phyloP scores from a whole-genome alignment of 805 yeast species.

The Ogataea angusta region DNA sequence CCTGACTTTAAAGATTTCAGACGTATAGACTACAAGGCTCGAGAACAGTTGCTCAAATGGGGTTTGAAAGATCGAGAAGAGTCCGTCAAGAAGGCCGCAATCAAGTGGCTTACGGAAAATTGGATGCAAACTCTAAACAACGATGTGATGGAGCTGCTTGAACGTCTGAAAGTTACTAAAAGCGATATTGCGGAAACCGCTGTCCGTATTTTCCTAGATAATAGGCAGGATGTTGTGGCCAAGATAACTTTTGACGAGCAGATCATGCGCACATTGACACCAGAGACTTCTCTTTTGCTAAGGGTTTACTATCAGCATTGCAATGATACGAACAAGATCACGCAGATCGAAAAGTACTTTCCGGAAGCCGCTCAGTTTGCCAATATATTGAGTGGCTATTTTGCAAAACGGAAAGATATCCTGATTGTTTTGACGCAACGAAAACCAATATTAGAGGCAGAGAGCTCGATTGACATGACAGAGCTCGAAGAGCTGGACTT shows the following conservation, averaged over 20 bases:
- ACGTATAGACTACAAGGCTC: slow-evolving; percentile 45
- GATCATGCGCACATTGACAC: slow-evolving; percentile 66
- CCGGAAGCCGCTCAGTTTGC: slow-evolving; percentile 81
- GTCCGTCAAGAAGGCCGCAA: slow-evolving; percentile 67
- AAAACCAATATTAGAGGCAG: slow-evolving; percentile 20
- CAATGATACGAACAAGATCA: slow-evolving; percentile 45
- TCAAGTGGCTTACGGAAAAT: slow-evolving; percentile 58
- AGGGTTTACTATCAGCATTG: slow-evolving; percentile 68
- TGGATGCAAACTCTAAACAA: slow-evolving; percentile 73
- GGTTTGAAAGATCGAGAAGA: slow-evolving; percentile 87
- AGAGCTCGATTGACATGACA: slow-evolving; percentile 30
- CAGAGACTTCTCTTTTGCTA: slow-evolving; percentile 71
- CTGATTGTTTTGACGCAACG: slow-evolving; percentile 24
- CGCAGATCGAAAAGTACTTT: slow-evolving; percentile 60
- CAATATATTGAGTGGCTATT: slow-evolving; percentile 50
- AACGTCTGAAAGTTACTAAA: slow-evolving; percentile 65
- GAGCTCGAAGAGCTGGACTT: slow-evolving; percentile 64
- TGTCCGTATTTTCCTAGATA: slow-evolving; percentile 57
- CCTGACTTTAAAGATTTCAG: slow-evolving; percentile 63
- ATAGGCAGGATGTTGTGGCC: slow-evolving; percentile 59
- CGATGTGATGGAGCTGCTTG: slow-evolving; percentile 69
- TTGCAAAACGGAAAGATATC: slow-evolving; percentile 43
- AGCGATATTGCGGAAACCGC: slow-evolving; percentile 67
- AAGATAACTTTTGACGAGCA: slow-evolving; percentile 59
- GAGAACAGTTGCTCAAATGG: slow-evolving; percentile 73